These are phyloP conservation scores for Fusarium mundagurra DNA, from an alignment of 2,329 filamentous ascomycete genomes.

Conservation along the genomic window DNA sequence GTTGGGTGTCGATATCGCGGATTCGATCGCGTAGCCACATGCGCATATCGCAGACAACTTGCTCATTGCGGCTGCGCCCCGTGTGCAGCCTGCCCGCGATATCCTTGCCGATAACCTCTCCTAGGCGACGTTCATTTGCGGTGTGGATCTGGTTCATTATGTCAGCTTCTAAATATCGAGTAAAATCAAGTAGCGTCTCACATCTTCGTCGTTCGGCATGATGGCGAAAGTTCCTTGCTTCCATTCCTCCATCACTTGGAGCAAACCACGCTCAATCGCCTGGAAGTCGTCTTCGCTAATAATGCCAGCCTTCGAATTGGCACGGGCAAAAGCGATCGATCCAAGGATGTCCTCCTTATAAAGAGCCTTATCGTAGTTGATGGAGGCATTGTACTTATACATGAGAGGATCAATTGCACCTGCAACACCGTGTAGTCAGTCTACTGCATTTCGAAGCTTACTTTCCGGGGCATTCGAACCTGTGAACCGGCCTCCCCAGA, in stretches of 20 bases:
- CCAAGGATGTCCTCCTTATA: background rate
- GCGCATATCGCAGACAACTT: background rate
- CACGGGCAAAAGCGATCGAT: background rate
- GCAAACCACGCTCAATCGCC: background rate
- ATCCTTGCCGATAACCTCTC: background rate
- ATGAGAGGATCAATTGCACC: background rate
- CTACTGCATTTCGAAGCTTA: background rate
- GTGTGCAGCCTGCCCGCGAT: background rate
- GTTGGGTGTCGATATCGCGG: background rate
- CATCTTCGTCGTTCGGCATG: background rate
- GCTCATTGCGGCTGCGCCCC: background rate
- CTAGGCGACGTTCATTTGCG: background rate
- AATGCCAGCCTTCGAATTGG: background rate
- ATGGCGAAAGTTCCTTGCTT: background rate
- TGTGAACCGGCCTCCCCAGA: background rate
- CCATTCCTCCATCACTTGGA: background rate
- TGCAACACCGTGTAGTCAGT: background rate
- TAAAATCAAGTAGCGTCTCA: background rate
- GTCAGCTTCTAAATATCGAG: background rate
- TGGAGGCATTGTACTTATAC: background rate
- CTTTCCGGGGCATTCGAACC: background rate
- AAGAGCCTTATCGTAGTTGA: background rate
- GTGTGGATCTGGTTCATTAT: background rate
- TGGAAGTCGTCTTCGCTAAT: background rate
- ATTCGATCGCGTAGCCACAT: background rate